phyloP scores from a whole-genome alignment of 768 basidiomycete genomes.

The Coprinopsis cinerea region DNA sequence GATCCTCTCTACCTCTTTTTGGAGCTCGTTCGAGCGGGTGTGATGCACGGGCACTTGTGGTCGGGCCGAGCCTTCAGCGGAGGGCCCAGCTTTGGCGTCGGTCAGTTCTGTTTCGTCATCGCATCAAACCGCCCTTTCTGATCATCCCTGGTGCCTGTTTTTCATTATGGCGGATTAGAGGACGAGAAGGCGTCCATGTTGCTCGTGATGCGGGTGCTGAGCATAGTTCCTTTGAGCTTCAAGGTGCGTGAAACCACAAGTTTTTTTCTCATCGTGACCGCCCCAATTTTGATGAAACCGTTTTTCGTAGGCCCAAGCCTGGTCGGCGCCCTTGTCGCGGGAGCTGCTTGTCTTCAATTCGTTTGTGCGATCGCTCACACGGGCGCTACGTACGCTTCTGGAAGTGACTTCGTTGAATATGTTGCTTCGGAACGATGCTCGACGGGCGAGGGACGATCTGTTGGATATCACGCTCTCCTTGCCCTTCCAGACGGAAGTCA shows the following conservation, averaged over 20 bases:
- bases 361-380: slow-evolving; percentile 87
- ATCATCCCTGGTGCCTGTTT: background rate
- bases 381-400: slow-evolving; percentile 82
- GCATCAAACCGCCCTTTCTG: slow-evolving; percentile 3
- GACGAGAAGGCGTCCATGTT: slow-evolving; percentile 94
- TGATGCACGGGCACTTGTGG: slow-evolving; percentile 93
- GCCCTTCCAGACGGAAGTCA: slow-evolving; percentile 93
- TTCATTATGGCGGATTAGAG: slow-evolving; percentile 38
- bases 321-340: slow-evolving; percentile 95
- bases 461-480: slow-evolving; percentile 88
- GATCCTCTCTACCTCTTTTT: slow-evolving; percentile 92
- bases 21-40: slow-evolving; percentile 93
- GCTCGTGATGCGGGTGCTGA: slow-evolving; percentile 89
- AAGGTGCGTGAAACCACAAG: slow-evolving; percentile 73
- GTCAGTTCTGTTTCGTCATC: slow-evolving; percentile 35
- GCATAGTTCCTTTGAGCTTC: slow-evolving; percentile 92
- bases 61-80: slow-evolving; percentile 85
- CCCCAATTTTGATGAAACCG: slow-evolving; percentile 7
- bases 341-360: slow-evolving; percentile 98
- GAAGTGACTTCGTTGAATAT: slow-evolving; percentile 92
- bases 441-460: slow-evolving; percentile 81
- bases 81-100: slow-evolving; percentile 90
- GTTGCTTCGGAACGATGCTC: slow-evolving; percentile 85
- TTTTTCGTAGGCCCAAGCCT: slow-evolving; percentile 64
- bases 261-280: background rate